Evolutionary conservation across 148 eudicot species (phyloP), one percentile per base, ranked within the genome.

Genomic region (Drosera capensis): DNA sequence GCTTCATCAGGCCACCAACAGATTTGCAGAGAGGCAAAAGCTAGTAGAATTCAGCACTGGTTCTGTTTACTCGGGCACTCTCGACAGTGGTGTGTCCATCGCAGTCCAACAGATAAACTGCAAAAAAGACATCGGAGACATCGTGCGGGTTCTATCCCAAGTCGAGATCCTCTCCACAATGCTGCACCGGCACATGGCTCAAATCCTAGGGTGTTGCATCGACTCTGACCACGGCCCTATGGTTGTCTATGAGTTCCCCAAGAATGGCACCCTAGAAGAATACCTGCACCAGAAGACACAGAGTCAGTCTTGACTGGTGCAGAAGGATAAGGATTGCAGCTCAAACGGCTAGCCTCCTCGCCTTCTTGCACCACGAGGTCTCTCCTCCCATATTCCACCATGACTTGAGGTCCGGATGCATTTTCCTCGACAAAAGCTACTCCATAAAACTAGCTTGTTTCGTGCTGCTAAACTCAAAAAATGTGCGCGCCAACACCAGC

Each of bases 1-100:
- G 67, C 62, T 86, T 49, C 79, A 78, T 53, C 77, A 66, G 63
- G 96, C 96, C 46, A 82, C 96, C 44, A 65, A 65, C 20, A 76
- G 81, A 18, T 86, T 81, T 36, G 50, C 57, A 12, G 75, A 69
- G 20, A 55, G 21, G 25, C 73, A 63, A 46, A 75, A 60, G 52
- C 67, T 68, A 23, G 56, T 55, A 47, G 64, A 59, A 14, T 56
- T 59, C 48, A 41, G 42, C 36, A 63, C 46, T 36, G 67, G 66
- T 45, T 51, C 60, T 39, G 59, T 79, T 28, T 82, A 72, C 63
- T 51, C 66, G 0, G 96, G 93, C 38, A 51, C 57, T 38, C 81
- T 86, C 29, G 54, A 28, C 14, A 77, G 75, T 20, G 86, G 83
- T 26, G 66, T 71, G 9, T 63, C 38, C 2, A 55, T 86, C 26